Conservation (phyloP, 2,329 filamentous ascomycete genomes). For the Pseudocercospora musae region DNA sequence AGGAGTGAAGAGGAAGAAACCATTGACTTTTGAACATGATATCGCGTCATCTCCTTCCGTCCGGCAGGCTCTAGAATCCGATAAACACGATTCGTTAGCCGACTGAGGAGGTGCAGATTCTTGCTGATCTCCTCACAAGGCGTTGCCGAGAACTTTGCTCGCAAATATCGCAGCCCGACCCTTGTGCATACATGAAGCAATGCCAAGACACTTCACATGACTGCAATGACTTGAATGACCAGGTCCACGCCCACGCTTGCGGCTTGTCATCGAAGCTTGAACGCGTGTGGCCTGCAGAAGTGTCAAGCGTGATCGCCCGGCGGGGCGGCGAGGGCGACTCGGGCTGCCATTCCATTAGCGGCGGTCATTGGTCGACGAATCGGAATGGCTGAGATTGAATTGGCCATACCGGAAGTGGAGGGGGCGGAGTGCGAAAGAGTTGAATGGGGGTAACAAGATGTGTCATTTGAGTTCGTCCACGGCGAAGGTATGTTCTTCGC, state of each 20-base stretch:
- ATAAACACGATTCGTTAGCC: background rate
- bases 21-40: background rate
- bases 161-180: background rate
- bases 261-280: background rate
- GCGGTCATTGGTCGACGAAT: background rate
- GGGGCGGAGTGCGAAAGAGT: background rate
- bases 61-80: background rate
- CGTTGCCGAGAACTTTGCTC: background rate
- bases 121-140: background rate
- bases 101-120: background rate
- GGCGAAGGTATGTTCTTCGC: background rate
- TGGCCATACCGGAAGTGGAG: background rate
- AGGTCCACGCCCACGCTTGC: background rate
- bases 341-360: background rate
- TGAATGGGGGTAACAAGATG: background rate
- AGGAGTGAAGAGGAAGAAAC: background rate
- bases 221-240: background rate
- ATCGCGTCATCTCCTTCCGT: background rate
- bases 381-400: background rate
- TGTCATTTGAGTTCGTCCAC: background rate
- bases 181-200: background rate
- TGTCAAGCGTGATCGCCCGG: background rate
- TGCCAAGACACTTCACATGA: background rate
- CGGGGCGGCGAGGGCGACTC: background rate
- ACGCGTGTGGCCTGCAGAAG: background rate